These are phyloP conservation scores for Solanum gracilifrons DNA, from an alignment of 257 asterid species.

Conservation along the genomic window DNA sequence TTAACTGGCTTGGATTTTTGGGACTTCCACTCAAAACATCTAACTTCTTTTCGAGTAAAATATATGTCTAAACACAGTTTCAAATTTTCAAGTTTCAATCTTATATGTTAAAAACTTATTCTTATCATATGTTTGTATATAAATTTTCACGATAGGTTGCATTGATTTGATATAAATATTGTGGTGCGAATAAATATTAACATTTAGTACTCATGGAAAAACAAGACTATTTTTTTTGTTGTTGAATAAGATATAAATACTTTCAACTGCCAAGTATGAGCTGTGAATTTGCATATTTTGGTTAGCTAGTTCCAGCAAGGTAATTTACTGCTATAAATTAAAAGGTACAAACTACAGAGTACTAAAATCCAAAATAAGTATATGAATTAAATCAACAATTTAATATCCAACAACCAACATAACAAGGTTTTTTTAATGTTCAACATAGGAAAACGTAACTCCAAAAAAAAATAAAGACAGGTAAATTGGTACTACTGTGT, in stretches of 20 bases:
- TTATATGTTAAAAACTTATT: background rate
- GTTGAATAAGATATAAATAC: background rate
- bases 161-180: background rate
- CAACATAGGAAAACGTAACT: background rate
- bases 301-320: background rate
- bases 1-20: background rate
- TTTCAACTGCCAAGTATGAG: background rate
- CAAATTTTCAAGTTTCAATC: background rate
- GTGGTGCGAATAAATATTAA: background rate
- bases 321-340: background rate
- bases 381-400: background rate
- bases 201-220: background rate
- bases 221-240: background rate
- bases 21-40: background rate
- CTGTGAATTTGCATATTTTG: background rate
- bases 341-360: background rate
- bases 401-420: background rate
- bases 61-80: background rate
- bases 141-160: background rate
- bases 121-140: background rate
- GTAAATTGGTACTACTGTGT: background rate
- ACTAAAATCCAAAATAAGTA: background rate
- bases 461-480: background rate
- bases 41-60: background rate
- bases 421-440: background rate